Evolutionary conservation across 2,329 filamentous ascomycete species (phyloP).

Genomic region (Aspergillus aculeatinus): DNA sequence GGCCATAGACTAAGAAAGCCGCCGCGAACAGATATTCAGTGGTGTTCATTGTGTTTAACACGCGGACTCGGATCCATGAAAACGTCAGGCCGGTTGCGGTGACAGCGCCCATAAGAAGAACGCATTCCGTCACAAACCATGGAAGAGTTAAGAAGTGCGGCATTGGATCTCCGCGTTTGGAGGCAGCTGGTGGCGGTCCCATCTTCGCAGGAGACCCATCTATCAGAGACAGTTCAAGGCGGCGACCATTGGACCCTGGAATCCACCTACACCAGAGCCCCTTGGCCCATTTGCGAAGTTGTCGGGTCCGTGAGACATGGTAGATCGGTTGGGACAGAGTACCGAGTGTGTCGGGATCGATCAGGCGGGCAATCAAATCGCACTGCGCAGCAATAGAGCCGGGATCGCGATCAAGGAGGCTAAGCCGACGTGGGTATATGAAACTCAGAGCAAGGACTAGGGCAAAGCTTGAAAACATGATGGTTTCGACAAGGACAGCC

Average conservation of each 20-base stretch:
- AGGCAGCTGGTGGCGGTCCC: not conserved
- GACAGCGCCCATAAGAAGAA: conserved; percentile 14
- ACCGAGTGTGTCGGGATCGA: conserved; percentile 5
- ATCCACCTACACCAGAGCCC: conserved; percentile 19
- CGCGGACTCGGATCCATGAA: not conserved
- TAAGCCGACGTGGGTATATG: conserved; percentile 17
- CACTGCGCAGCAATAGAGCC: conserved; percentile 24
- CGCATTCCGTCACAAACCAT: conserved; percentile 21
- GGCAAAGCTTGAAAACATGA: not conserved
- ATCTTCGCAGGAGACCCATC: not conserved
- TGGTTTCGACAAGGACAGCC: not conserved
- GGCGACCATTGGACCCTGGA: not conserved
- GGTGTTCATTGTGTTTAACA: not conserved
- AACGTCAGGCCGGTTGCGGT: conserved; percentile 14
- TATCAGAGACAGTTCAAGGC: conserved; percentile 8
- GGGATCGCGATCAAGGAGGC: conserved; percentile 20
- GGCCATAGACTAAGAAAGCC: conserved; percentile 19
- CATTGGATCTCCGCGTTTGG: conserved; percentile 11
- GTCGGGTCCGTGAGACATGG: conserved; percentile 15
- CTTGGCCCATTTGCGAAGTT: conserved; percentile 20
- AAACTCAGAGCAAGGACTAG: conserved; percentile 10
- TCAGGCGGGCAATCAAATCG: conserved; percentile 11
- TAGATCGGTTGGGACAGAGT: conserved; percentile 8
- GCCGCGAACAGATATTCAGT: not conserved
- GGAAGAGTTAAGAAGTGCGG: conserved; percentile 23